Evolutionary conservation across 2,329 filamentous ascomycete genomes (phyloP), one percentile per base, ranked within the genome.

Genomic region (Didymella pinodella): DNA sequence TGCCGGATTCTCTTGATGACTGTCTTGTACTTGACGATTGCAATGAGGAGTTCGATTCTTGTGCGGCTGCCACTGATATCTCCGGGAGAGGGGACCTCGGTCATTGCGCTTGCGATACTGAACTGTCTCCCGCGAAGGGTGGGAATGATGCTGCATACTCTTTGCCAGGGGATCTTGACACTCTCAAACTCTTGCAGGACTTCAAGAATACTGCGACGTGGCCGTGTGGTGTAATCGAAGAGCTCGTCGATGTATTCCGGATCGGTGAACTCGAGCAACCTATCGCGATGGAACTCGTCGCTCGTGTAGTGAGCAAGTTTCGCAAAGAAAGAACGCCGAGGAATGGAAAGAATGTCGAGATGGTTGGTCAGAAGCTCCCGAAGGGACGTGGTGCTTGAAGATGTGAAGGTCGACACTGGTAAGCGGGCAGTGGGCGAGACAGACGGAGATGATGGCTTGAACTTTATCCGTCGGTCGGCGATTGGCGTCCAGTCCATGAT

Each of bases 221-320:
- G 91, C 8, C 95, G 88, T 0, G 93, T 93, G 1, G 95, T 95
- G 74, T 99, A 99, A 78, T 99, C 94, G 79, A 92, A 98, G 55
- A 97, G 89, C 68, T 99, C 95, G 67, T 98, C 93, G 6, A 94
- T 86, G 68, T 89, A 91, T 45, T 90, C 85, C 0, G 92, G 87
- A 68, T 90, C 86, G 1, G 88, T 88, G 68, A 99, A 95, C 72
- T 99, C 95, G 8, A 90, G 77, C 0, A 99, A 85, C 2, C 94
- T 87, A 61, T 95, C 90, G 67, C 87, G 88, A 70, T 99, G 94
- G 68, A 88, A 87, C 2, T 81, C 75, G 68, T 96, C 86, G 0
- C 81, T 78, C 2, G 92, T 90, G 70, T 93, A 93, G 73, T 92
- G 87, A 0, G 90, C 86, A 54, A 97, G 86, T 20, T 87, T 84